Evolutionary conservation across 2,329 filamentous ascomycete genomes (phyloP).

Genomic region (Epicoccum nigrum): DNA sequence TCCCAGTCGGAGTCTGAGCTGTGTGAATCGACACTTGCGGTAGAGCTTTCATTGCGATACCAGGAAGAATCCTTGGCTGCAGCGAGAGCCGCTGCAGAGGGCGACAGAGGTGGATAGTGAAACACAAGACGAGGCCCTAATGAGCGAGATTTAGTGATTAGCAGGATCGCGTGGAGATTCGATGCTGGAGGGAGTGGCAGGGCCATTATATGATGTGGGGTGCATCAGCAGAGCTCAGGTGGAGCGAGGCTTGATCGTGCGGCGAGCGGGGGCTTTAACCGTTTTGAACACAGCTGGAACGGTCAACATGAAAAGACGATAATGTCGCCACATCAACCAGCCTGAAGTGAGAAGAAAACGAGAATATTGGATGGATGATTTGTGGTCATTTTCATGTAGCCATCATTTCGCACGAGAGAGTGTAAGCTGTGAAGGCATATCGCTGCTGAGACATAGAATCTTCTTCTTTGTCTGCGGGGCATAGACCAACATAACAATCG

Average conservation of each 20-base stretch:
- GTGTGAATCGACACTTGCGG: constrained; percentile 41
- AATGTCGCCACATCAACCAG: background rate
- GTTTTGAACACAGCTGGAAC: background rate
- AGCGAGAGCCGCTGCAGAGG: constrained; percentile 42
- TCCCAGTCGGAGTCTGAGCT: constrained; percentile 48
- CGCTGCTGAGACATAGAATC: no score
- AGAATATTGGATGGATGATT: no score
- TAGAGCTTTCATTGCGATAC: constrained; percentile 47
- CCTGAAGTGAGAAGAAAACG: no score
- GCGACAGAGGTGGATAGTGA: constrained; percentile 50
- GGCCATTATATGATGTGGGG: constrained; percentile 29
- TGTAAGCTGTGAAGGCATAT: no score
- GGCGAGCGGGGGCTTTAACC: constrained; percentile 30
- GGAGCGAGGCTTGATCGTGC: constrained; percentile 1
- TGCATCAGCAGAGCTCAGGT: background rate
- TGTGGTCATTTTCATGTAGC: no score
- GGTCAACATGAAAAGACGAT: background rate
- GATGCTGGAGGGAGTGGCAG: constrained; percentile 44
- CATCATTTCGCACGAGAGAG: no score
- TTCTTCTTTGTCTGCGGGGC: no score
- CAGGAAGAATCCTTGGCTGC: constrained; percentile 43
- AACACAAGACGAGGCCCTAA: constrained; percentile 50
- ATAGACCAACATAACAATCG: no score
- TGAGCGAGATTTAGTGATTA: constrained; percentile 48
- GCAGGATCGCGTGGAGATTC: constrained; percentile 49